Conservation (phyloP, 2,329 filamentous ascomycete species). For the Fusarium sublunatum region DNA sequence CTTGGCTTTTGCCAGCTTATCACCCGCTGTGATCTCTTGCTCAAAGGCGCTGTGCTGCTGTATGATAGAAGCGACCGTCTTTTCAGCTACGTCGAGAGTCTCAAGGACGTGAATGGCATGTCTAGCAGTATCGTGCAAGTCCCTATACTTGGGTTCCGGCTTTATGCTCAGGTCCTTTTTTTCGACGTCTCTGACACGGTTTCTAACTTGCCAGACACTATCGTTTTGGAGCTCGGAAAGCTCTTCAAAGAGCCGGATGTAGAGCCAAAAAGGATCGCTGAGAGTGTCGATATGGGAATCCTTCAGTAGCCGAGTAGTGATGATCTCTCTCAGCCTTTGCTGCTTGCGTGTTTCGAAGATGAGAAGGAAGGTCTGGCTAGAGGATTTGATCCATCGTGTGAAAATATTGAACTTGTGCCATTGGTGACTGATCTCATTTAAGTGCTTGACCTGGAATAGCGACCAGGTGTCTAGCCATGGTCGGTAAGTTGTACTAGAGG, state of each 20-base stretch:
- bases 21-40: not conserved
- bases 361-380: constrained; percentile 23
- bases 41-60: constrained; percentile 46
- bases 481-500: not conserved
- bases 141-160: constrained; percentile 50
- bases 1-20: not conserved
- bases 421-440: not conserved
- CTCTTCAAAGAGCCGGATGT: constrained; percentile 7
- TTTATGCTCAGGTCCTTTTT: constrained; percentile 25
- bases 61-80: constrained; percentile 50
- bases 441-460: constrained; percentile 27
- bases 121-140: constrained; percentile 56
- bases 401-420: constrained; percentile 38
- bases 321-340: not conserved
- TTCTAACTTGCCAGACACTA: constrained; percentile 55
- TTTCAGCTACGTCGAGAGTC: constrained; percentile 52
- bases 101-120: constrained; percentile 60
- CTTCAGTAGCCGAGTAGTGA: not conserved
- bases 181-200: constrained; percentile 52
- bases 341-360: constrained; percentile 21
- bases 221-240: constrained; percentile 10
- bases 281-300: constrained; percentile 1
- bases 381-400: constrained; percentile 20
- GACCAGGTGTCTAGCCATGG: constrained; percentile 23
- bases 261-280: constrained; percentile 33